Conservation (phyloP, 257 asterid species). For the Solanum clarkiae region DNA sequence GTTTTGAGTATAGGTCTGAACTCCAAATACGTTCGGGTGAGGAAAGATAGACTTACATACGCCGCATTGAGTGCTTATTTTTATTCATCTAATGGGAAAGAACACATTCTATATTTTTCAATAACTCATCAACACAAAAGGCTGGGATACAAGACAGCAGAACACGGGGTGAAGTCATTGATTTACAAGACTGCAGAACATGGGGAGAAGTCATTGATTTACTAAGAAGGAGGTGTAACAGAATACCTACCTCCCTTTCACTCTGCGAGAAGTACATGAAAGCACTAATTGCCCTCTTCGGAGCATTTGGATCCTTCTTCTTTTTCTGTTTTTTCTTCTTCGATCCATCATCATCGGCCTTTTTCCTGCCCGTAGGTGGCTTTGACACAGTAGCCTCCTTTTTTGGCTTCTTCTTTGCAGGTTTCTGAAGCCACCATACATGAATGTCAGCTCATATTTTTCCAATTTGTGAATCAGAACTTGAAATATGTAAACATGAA, state of each 20-base stretch:
- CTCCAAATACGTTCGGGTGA: background rate
- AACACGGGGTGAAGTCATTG: background rate
- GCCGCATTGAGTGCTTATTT: background rate
- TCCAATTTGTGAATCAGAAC: background rate
- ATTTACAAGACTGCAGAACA: background rate
- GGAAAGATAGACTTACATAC: background rate
- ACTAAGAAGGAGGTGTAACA: background rate
- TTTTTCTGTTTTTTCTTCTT: constrained; percentile 74
- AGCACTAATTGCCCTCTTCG: constrained; percentile 73
- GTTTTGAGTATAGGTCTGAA: constrained; percentile 35
- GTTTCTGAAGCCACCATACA: constrained; percentile 27
- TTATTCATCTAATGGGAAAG: background rate
- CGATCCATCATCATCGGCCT: constrained; percentile 46
- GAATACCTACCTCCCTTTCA: constrained; percentile 69
- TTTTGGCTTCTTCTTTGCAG: constrained; percentile 48
- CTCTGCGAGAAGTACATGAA: constrained; percentile 77
- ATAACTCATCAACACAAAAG: background rate
- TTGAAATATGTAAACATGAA: background rate
- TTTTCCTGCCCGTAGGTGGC: constrained; percentile 52
- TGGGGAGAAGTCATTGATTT: background rate
- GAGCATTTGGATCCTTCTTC: constrained; percentile 96
- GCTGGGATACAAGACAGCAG: background rate
- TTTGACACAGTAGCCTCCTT: constrained; percentile 51
- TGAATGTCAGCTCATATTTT: constrained; percentile 3
- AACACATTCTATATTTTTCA: background rate